A percentile compares a stretch with the other conserved stretches of the same genome.
phyloP scores from a whole-genome alignment of 2,329 filamentous ascomycete genomes.

The Aspergillus terreus region DNA sequence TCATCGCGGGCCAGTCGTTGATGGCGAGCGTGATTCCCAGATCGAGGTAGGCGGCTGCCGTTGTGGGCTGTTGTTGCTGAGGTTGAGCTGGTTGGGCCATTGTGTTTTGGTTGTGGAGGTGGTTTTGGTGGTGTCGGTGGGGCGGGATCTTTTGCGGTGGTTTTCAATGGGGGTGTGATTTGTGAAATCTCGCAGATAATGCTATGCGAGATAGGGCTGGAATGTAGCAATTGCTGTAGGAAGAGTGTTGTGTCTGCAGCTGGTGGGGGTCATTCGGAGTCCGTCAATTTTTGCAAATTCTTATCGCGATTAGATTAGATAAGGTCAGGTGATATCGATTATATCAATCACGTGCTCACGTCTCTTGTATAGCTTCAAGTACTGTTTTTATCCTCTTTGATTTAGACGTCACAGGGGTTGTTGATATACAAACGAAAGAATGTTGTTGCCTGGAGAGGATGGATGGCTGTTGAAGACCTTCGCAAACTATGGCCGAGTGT shows the following conservation, averaged over 20 bases:
- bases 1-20: constrained; percentile 83
- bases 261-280: neutral
- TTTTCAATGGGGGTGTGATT: neutral
- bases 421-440: neutral
- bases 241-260: no score
- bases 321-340: constrained; percentile 8
- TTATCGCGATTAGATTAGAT: constrained; percentile 8
- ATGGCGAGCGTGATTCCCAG: constrained; percentile 80
- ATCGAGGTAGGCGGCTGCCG: constrained; percentile 69
- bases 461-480: no score
- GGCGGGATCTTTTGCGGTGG: neutral
- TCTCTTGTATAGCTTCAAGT: no score
- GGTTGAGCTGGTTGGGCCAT: constrained; percentile 5
- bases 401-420: neutral
- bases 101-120: constrained; percentile 7
- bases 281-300: constrained; percentile 6
- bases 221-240: no score
- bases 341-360: no score
- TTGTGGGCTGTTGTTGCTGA: constrained; percentile 25
- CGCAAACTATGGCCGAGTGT: no score
- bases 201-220: no score
- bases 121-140: neutral
- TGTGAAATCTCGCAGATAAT: neutral
- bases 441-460: no score
- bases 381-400: neutral